Percentiles rank a stretch among this genome's conserved stretches.
phyloP scores from a whole-genome alignment of 2,329 filamentous ascomycete species.

The Hymenoscyphus linearis region DNA sequence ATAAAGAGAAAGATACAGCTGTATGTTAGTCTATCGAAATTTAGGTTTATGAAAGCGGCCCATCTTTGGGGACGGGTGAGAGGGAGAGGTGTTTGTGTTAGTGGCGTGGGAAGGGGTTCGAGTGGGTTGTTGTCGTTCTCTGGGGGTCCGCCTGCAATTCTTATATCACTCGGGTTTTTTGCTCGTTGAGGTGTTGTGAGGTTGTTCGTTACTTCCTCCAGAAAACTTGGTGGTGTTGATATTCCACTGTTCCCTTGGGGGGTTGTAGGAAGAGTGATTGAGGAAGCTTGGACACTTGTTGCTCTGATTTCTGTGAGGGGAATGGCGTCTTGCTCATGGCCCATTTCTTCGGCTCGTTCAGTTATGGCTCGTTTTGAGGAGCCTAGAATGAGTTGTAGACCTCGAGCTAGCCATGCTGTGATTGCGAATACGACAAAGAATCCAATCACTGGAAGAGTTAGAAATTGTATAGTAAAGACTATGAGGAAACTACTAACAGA shows the following conservation, averaged over 20 bases:
- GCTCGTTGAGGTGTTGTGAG: conserved; percentile 21
- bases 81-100: conserved; percentile 38
- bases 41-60: conserved; percentile 41
- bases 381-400: conserved; percentile 46
- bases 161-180: conserved; percentile 28
- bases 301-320: conserved; percentile 35
- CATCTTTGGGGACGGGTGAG: conserved; percentile 44
- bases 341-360: conserved; percentile 48
- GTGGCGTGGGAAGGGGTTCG: conserved; percentile 10
- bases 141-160: conserved; percentile 27
- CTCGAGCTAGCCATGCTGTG: conserved; percentile 50
- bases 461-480: neutral
- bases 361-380: conserved; percentile 47
- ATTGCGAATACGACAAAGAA: conserved; percentile 48
- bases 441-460: conserved; percentile 43
- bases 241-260: conserved; percentile 4
- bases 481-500: conserved; percentile 38
- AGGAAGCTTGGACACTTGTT: conserved; percentile 15
- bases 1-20: conserved; percentile 41
- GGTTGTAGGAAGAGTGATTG: conserved; percentile 12
- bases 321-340: conserved; percentile 41
- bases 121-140: conserved; percentile 13
- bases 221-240: neutral
- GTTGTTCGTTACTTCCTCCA: conserved; percentile 14
- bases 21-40: conserved; percentile 45